These are phyloP conservation scores for Microstroma glucosiphilum DNA, from an alignment of 1,284 basidiomycete species.

Conservation along the genomic window DNA sequence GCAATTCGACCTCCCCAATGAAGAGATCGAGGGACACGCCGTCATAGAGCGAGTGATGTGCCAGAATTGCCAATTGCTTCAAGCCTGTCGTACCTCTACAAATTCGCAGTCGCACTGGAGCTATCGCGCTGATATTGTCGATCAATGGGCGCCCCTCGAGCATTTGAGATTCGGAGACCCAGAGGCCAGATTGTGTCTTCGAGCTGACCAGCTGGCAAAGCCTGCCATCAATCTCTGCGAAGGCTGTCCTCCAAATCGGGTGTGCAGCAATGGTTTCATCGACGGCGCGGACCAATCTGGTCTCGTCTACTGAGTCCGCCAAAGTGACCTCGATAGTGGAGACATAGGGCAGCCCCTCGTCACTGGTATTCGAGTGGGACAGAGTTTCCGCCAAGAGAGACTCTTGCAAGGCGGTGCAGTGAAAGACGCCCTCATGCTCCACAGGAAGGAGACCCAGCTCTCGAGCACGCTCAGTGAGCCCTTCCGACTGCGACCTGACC, in stretches of 20 bases:
- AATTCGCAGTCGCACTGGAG: constrained; percentile 28
- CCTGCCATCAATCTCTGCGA: constrained; percentile 19
- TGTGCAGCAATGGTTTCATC: not conserved
- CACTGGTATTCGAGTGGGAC: constrained; percentile 6
- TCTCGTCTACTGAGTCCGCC: not conserved
- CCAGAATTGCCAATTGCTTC: constrained; percentile 13
- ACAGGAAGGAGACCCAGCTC: not conserved
- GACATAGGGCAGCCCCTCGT: not conserved
- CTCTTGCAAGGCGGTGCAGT: constrained; percentile 38
- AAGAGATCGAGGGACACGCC: constrained; percentile 35
- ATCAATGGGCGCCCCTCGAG: constrained; percentile 12
- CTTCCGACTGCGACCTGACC: not conserved
- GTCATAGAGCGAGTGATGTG: constrained; percentile 45
- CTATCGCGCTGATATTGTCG: constrained; percentile 11
- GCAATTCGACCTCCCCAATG: constrained; percentile 17
- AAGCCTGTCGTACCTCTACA: not conserved
- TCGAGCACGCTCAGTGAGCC: not conserved
- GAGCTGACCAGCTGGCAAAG: constrained; percentile 26
- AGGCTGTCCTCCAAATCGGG: constrained; percentile 37
- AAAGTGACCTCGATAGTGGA: constrained; percentile 19
- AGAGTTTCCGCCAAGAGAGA: constrained; percentile 33
- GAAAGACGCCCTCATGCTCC: constrained; percentile 14
- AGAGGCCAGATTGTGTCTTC: not conserved
- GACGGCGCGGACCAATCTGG: not conserved
- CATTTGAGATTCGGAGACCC: not conserved